phyloP scores from a whole-genome alignment of 2,329 filamentous ascomycete species.

The Beauveria pseudobassiana region DNA sequence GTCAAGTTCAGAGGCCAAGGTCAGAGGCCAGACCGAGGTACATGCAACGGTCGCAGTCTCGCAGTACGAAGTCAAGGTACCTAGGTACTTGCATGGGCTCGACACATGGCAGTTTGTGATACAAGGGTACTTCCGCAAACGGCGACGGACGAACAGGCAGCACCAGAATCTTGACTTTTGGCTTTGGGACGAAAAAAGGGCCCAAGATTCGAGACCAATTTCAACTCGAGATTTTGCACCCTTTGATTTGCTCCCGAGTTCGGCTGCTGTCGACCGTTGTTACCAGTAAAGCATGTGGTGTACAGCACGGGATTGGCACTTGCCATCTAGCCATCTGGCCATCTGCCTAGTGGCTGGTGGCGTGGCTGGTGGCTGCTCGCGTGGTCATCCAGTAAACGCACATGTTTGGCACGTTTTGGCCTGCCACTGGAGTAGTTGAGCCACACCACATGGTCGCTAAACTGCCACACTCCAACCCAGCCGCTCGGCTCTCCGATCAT shows the following conservation, averaged over 20 bases:
- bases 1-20: not conserved
- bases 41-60: no score
- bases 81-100: not conserved
- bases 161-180: not conserved
- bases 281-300: no score
- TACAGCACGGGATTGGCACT: no score
- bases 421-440: not conserved
- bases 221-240: no score
- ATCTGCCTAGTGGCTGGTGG: not conserved
- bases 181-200: not conserved
- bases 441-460: not conserved
- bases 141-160: not conserved
- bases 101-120: no score
- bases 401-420: conserved; percentile 10
- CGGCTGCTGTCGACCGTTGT: no score
- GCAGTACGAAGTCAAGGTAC: not conserved
- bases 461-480: not conserved
- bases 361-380: conserved; percentile 1
- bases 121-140: not conserved
- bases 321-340: no score
- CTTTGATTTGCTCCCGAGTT: no score
- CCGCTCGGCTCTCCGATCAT: conserved; percentile 8
- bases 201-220: no score
- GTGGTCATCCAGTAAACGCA: not conserved
- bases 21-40: no score